A percentile compares a stretch with the other conserved stretches of the same genome.
phyloP scores from a whole-genome alignment of 73 alveolate species.

The Urostyla sp. region DNA sequence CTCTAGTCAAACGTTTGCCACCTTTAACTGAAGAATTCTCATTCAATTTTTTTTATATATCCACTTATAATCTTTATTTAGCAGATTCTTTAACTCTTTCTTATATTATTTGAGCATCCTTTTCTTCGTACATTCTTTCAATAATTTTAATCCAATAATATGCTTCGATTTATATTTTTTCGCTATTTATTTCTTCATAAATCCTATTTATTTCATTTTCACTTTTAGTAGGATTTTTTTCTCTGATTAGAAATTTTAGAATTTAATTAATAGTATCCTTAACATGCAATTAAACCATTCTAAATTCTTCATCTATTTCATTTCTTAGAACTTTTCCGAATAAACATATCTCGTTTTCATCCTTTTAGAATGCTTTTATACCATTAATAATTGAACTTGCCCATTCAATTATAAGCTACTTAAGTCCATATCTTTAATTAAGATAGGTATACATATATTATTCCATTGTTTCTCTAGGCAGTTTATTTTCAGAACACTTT shows the following conservation, averaged over 20 bases:
- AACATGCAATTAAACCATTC: slow-evolving; percentile 52
- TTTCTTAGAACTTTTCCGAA: slow-evolving; percentile 82
- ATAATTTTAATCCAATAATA: slow-evolving; percentile 78
- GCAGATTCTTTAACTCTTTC: slow-evolving; percentile 33
- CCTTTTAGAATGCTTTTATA: slow-evolving; percentile 71
- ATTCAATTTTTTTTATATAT: slow-evolving; percentile 57
- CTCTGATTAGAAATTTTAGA: slow-evolving; percentile 6
- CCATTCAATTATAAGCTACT: slow-evolving; percentile 79
- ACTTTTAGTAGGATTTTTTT: neutral
- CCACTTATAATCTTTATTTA: slow-evolving; percentile 3
- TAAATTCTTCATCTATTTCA: slow-evolving; percentile 82
- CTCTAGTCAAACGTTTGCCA: slow-evolving; percentile 21
- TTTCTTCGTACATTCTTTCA: slow-evolving; percentile 69
- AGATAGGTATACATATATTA: slow-evolving; percentile 78
- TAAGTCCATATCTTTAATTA: slow-evolving; percentile 79
- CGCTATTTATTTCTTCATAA: slow-evolving; percentile 66
- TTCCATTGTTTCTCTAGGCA: slow-evolving; percentile 83
- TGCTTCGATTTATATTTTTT: slow-evolving; percentile 67
- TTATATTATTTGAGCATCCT: slow-evolving; percentile 61
- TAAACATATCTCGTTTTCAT: slow-evolving; percentile 73
- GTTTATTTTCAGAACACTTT: slow-evolving; percentile 49
- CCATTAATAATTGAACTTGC: slow-evolving; percentile 80
- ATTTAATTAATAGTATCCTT: slow-evolving; percentile 16
- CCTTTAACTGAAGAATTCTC: slow-evolving; percentile 1
- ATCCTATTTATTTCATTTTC: slow-evolving; percentile 64